phyloP scores from a whole-genome alignment of 805 yeast genomes.

The Ogataea nitratoaversa region DNA sequence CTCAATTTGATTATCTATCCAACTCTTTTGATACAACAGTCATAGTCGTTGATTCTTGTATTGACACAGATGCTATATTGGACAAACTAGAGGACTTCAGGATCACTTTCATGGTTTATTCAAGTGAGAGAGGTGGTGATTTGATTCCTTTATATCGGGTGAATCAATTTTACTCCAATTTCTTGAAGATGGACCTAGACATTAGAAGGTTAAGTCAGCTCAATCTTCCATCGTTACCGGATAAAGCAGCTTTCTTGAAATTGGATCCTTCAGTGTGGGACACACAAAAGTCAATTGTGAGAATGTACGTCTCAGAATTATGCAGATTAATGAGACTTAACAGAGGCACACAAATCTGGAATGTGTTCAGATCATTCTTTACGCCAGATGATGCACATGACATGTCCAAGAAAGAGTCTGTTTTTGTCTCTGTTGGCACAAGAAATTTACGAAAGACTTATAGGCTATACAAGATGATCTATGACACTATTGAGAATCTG shows the following conservation, averaged over 20 bases:
- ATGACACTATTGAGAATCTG: slow-evolving; percentile 22
- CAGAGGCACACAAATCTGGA: slow-evolving; percentile 22
- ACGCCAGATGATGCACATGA: slow-evolving; percentile 25
- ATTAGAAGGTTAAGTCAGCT: slow-evolving; percentile 41
- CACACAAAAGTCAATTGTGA: slow-evolving; percentile 27
- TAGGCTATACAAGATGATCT: slow-evolving; percentile 11
- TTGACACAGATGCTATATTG: slow-evolving; percentile 25
- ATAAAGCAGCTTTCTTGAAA: slow-evolving; percentile 20
- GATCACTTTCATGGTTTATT: slow-evolving; percentile 59
- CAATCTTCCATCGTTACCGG: slow-evolving; percentile 26
- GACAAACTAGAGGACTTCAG: slow-evolving; percentile 53
- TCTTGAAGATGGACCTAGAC: slow-evolving; percentile 57
- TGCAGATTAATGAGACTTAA: slow-evolving; percentile 20
- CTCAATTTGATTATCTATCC: slow-evolving; percentile 26
- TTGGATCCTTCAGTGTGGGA: slow-evolving; percentile 33
- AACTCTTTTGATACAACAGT: slow-evolving; percentile 27
- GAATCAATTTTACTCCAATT: slow-evolving; percentile 55
- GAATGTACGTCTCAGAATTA: slow-evolving; percentile 28
- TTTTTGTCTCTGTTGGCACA: slow-evolving; percentile 26
- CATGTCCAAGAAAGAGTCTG: slow-evolving; percentile 17
- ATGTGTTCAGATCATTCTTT: slow-evolving; percentile 24
- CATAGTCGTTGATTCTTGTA: slow-evolving; percentile 28
- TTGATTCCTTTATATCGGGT: slow-evolving; percentile 61
- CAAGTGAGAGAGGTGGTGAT: slow-evolving; percentile 52
- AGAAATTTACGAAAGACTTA: slow-evolving; percentile 22